Base-by-base conservation (phyloP, 2,329 filamentous ascomycete species). In the Emergomyces pasteurianus region DNA sequence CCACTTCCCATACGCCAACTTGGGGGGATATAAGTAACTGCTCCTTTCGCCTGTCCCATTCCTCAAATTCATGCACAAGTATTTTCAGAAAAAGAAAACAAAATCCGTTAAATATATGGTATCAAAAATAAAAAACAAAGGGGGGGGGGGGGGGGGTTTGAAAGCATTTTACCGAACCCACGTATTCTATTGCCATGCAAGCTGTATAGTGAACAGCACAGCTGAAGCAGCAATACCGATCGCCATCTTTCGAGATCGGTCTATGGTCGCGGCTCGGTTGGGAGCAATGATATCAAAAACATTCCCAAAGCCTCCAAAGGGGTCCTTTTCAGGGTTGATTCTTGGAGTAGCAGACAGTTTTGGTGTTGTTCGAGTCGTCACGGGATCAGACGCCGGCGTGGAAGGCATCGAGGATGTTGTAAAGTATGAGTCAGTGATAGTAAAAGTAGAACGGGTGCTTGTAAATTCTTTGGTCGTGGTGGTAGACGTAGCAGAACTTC, bases 271-370 rank as follows among this genome's bases (percentile, higher is more conserved):
- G 21, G 31, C 54, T 10, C 2, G 21, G 23, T 57, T 57, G 36
- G 54, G 42, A 10, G 57, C 57, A 58, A 58, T 58, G 14, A 58
- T 58, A 34, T 58, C 57, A 10, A 50, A 50, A 21, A 28, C 57
- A 28, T 58, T 58, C 34, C 57, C 57, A 40, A 58, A 58, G 7
- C 57, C 57, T n/a, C 57, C 57, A 50, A 58, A 58, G 28, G 57
- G 57, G 21, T 58, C 57, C 7, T 58, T 38, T 0, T 38, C 34
- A 4, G 57, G 57, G 21, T 12, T 16, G 7, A 5, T 16, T 16
- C 28, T 26, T 26, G 10, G 18, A 21, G 57, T 50, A 23, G 57
- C 18, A 38, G 31, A 36, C 6, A 43, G 28, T 16, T 47, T 18
- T 58, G 8, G 14, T 1, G 42, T 49, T 21, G 57, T 31, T 58